Evolutionary conservation across 78 protist species (phyloP), one percentile per base, ranked within the genome.

Genomic region (Emiliania huxleyi): DNA sequence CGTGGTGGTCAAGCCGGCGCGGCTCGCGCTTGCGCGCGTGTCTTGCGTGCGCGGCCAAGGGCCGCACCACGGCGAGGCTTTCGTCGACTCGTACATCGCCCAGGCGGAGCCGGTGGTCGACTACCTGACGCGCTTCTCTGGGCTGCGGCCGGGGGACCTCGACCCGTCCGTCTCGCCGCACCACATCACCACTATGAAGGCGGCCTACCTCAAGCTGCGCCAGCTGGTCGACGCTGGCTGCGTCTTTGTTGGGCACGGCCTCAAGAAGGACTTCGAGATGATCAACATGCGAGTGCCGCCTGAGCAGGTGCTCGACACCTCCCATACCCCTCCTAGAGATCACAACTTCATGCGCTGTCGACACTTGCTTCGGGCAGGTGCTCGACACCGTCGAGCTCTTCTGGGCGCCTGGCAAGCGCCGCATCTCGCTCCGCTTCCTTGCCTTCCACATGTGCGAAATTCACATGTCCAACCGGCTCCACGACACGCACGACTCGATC

Each of bases 61-160:
- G 26, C 49, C 91, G 18, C 45, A 4, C 12, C 19, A 0, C 5
- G 91, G 91, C 21, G 56, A 1, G 38, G 46, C 79, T 3, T 40
- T 88, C 79, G 12, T 88, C 55, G 91, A 88, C 26, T 25, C 38
- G 37, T 88, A 88, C 49, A 56, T 88, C 52, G 21, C 11, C 12
- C 91, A 52, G 2, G 52, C 91, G 4, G 93, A 91, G 75, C 88
- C 91, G 1, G 93, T 91, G 21, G 79, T 91, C 29, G 93, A 91
- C 87, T 87, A 84, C 90, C 83, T 91, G 25, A 91, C 93, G 56
- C 56, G 90, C 8, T 91, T 43, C 90, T 91, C 93, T 0, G 93
- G 93, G 18, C 77, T 91, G 37, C 37, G 2, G 40, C 90, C 93
- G 21, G 90, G 90, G 3, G 93, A 91, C 44, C 90, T 91, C n/a